A percentile compares a stretch with the other conserved stretches of the same genome.
Conservation (phyloP, 169 alveolate species). For the Cryptosporidium felis region DNA sequence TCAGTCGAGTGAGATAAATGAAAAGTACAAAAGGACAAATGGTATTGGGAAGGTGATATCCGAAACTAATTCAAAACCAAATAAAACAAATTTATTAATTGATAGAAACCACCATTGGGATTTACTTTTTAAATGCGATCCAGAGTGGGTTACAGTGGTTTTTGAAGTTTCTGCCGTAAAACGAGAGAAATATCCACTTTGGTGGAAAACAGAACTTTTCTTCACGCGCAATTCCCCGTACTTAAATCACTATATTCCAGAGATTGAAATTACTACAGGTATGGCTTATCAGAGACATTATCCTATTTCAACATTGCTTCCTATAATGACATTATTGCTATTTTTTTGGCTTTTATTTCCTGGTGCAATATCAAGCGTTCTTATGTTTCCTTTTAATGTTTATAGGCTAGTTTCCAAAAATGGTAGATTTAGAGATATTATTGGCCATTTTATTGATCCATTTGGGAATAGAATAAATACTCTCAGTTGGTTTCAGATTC, state of each 20-base stretch:
- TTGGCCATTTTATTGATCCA: conserved; percentile 64
- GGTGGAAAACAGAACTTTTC: conserved; percentile 55
- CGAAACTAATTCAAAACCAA: background rate
- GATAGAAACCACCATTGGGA: conserved; percentile 69
- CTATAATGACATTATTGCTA: conserved; percentile 5
- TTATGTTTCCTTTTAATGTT: conserved; percentile 47
- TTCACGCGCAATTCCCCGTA: conserved; percentile 47
- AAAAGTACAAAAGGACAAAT: conserved; percentile 19
- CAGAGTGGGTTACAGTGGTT: conserved; percentile 62
- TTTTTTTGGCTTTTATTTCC: conserved; percentile 46
- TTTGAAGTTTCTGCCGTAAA: conserved; percentile 69
- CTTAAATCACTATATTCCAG: conserved; percentile 54
- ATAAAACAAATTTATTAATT: background rate
- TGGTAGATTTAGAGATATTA: conserved; percentile 67
- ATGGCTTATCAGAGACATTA: conserved; percentile 48
- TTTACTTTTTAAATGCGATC: conserved; percentile 60
- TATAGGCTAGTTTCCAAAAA: conserved; percentile 35
- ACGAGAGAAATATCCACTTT: conserved; percentile 65
- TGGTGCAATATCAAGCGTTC: conserved; percentile 48
- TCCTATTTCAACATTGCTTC: conserved; percentile 49
- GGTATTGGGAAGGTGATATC: conserved; percentile 10
- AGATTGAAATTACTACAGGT: conserved; percentile 60
- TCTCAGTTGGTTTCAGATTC: conserved; percentile 64
- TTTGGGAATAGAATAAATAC: conserved; percentile 57
- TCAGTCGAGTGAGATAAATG: conserved; percentile 50